Base-by-base conservation (phyloP, 148 eudicot species). In the Amaranthus cruentus region DNA sequence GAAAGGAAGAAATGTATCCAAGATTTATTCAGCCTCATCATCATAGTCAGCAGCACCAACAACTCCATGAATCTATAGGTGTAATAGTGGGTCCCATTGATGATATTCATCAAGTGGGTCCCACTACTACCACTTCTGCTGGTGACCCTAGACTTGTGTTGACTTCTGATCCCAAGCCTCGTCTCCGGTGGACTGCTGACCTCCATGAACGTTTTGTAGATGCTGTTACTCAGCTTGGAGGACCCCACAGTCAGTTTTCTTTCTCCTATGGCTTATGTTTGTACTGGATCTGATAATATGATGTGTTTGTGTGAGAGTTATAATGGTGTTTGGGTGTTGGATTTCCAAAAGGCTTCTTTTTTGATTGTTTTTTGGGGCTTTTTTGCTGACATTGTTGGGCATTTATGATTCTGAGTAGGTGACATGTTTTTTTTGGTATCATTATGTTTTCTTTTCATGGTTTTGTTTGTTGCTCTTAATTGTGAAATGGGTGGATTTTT, bases 191-290 rank as follows among this genome's bases (percentile, higher is more conserved):
- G 97, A 91, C 93, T 11, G 78, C 90, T 14, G 93, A 91, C 78
- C 93, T 91, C 73, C 97, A 91, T 62, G 97, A 91, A 48, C 88
- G 97, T 18, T 91, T 91, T 57, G 87, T 91, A 66, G 97, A 91
- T 63, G 97, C 97, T 53, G 93, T 91, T 71, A 86, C 97, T 71
- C 93, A 91, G 84, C 97, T 91, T 49, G 97, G 97, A 47, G 97
- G 97, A 11, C 81, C 97, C 78, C 73, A 75, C 81, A 91, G 97
- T 91, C 42, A 77, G 89, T 82, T 57, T 1, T 73, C 9, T 56
- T 50, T 14, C 14, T 5, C 46, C 62, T 53, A 5, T 52, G 38
- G 38, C 38, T 28, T 28, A 28, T 0, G 21, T 28, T 52, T 59
- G 43, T 64, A 9, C 13, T 72, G 75, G 80, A 71, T 78, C 72